Conservation (phyloP, 2,329 filamentous ascomycete genomes). For the Ilyonectria mors-panacis region DNA sequence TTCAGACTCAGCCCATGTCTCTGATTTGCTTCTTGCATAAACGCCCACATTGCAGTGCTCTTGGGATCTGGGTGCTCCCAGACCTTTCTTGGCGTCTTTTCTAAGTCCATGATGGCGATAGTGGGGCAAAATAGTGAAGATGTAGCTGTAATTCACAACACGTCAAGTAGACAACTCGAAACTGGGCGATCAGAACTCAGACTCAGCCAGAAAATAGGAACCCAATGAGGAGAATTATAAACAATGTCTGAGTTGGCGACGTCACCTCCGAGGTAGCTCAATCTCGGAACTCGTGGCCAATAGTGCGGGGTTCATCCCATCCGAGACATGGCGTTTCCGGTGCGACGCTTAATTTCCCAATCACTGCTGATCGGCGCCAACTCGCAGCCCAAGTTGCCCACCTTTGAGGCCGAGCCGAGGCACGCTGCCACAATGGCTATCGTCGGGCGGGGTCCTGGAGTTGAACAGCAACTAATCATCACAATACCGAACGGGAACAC, state of each 20-base stretch:
- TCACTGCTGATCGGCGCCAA: conserved; percentile 10
- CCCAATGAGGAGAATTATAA: not conserved
- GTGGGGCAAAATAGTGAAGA: not conserved
- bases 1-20: conserved; percentile 70
- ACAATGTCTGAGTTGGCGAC: not conserved
- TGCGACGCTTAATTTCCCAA: conserved; percentile 20
- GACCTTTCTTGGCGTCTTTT: conserved; percentile 70
- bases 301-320: conserved; percentile 42
- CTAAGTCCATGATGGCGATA: conserved; percentile 48
- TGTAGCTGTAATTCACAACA: not conserved
- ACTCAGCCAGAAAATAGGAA: not conserved
- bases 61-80: conserved; percentile 77
- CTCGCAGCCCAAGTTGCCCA: conserved; percentile 1
- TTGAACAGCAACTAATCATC: not conserved
- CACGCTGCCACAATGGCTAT: not conserved
- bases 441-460: not conserved
- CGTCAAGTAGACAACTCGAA: not conserved
- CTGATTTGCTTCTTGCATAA: conserved; percentile 76
- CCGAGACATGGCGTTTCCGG: conserved; percentile 11
- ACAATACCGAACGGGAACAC: not conserved
- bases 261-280: conserved; percentile 40
- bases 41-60: conserved; percentile 75
- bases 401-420: conserved; percentile 16
- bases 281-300: conserved; percentile 5
- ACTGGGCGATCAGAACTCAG: not conserved